Conservation (phyloP, 1,284 basidiomycete genomes). For the Heterobasidion irregulare region DNA sequence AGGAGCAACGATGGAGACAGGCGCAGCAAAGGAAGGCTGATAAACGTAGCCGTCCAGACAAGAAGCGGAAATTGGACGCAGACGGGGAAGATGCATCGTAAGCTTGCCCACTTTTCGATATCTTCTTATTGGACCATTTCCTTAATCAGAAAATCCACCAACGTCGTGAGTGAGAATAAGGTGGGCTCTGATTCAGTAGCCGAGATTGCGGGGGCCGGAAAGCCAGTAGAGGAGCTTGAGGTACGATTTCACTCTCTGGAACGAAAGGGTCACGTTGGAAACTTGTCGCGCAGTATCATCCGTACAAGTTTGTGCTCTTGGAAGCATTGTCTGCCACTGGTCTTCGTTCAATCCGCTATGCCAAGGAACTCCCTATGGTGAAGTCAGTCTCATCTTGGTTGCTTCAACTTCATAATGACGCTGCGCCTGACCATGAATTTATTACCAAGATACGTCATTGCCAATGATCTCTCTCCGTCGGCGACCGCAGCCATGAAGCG, state of each 20-base stretch:
- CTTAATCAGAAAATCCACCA: no score
- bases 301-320: conserved; percentile 75
- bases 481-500: conserved; percentile 84
- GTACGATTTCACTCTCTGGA: background rate
- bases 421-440: conserved; percentile 3
- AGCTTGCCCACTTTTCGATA: background rate
- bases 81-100: conserved; percentile 4
- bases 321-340: conserved; percentile 97
- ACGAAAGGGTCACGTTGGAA: background rate
- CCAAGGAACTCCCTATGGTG: conserved; percentile 91
- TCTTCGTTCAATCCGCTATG: conserved; percentile 93
- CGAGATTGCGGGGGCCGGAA: no score
- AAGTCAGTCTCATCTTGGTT: conserved; percentile 39
- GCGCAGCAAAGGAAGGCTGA: conserved; percentile 18
- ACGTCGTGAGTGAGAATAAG: no score
- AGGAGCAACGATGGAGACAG: conserved; percentile 25
- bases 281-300: conserved; percentile 30
- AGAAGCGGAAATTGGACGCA: conserved; percentile 21
- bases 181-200: no score
- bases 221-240: no score
- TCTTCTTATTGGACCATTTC: no score
- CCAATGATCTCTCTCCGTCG: conserved; percentile 85
- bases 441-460: conserved; percentile 75
- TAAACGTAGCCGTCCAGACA: conserved; percentile 9
- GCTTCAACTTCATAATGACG: background rate